These are phyloP conservation scores for Hypoxylon sp. DNA, from an alignment of 2,329 filamentous ascomycete genomes.

Conservation along the genomic window DNA sequence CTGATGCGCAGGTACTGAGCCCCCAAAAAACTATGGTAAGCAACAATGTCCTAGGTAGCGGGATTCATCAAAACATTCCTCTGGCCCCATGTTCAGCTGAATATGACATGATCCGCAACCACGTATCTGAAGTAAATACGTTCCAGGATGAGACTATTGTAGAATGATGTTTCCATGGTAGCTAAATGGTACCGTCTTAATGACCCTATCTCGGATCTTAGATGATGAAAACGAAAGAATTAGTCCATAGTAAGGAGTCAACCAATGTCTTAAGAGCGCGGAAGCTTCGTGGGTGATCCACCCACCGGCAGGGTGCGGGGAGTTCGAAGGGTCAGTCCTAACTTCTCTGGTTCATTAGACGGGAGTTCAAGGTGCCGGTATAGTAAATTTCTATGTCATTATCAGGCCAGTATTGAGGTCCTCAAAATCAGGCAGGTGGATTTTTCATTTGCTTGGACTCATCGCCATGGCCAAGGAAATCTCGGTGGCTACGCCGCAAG, in stretches of 20 bases:
- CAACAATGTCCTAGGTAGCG: background rate
- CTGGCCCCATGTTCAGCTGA: background rate
- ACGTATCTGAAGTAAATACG: slow-evolving; percentile 9
- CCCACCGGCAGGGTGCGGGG: background rate
- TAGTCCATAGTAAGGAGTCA: background rate
- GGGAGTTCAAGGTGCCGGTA: background rate
- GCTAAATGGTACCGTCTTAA: background rate
- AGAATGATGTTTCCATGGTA: slow-evolving; percentile 2
- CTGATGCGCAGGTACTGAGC: background rate
- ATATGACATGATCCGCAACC: background rate
- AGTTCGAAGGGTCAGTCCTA: background rate
- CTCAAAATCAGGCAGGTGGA: background rate
- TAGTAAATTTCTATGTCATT: background rate
- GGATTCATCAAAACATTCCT: background rate
- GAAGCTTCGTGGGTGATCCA: background rate
- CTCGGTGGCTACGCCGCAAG: background rate
- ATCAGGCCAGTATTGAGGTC: background rate
- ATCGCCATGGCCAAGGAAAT: slow-evolving; percentile 2
- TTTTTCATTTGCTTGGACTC: slow-evolving; percentile 4
- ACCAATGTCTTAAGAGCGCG: background rate
- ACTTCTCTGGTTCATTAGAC: background rate
- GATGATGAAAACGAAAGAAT: background rate
- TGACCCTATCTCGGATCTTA: background rate
- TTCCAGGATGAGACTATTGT: background rate
- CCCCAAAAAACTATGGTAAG: background rate